Evolutionary conservation across 2,329 filamentous ascomycete species (phyloP).

Genomic region (Aspergillus niger): DNA sequence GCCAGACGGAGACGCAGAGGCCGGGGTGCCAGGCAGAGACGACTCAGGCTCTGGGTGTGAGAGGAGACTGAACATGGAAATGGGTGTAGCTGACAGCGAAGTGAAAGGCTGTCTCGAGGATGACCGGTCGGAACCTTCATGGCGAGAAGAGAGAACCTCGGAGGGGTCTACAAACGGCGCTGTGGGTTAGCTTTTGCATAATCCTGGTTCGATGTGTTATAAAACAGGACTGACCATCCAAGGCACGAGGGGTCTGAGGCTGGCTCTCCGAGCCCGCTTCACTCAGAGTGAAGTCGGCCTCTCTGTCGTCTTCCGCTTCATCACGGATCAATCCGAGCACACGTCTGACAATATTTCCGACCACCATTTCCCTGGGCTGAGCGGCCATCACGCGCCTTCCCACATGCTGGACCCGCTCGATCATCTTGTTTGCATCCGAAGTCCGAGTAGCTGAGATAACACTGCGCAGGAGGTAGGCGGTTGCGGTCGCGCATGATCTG

Average conservation of each 20-base stretch:
- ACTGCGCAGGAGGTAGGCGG: conserved; percentile 81
- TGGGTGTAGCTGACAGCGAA: conserved; percentile 57
- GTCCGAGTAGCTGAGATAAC: conserved; percentile 82
- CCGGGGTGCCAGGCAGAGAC: conserved; percentile 43
- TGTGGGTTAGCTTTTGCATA: not conserved
- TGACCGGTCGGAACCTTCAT: conserved; percentile 35
- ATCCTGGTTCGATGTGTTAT: not conserved
- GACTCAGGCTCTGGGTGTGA: conserved; percentile 61
- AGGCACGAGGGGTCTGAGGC: conserved; percentile 44
- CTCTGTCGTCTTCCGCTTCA: conserved; percentile 79
- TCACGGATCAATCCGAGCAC: conserved; percentile 89
- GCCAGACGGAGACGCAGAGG: conserved; percentile 39
- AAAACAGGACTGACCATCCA: conserved; percentile 34
- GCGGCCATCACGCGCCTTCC: conserved; percentile 78
- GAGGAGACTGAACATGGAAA: conserved; percentile 86
- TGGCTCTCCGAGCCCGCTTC: conserved; percentile 61
- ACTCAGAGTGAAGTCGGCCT: conserved; percentile 61
- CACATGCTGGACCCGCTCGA: conserved; percentile 76
- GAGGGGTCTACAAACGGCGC: conserved; percentile 27
- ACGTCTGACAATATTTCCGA: conserved; percentile 90
- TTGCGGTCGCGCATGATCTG: conserved; percentile 86
- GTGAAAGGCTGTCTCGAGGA: conserved; percentile 62
- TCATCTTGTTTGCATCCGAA: conserved; percentile 73
- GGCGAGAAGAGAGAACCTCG: conserved; percentile 29
- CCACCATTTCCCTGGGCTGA: conserved; percentile 85